These are phyloP conservation scores for Thermothelomyces thermophilus DNA, from an alignment of 2,329 filamentous ascomycete genomes.

Conservation along the genomic window DNA sequence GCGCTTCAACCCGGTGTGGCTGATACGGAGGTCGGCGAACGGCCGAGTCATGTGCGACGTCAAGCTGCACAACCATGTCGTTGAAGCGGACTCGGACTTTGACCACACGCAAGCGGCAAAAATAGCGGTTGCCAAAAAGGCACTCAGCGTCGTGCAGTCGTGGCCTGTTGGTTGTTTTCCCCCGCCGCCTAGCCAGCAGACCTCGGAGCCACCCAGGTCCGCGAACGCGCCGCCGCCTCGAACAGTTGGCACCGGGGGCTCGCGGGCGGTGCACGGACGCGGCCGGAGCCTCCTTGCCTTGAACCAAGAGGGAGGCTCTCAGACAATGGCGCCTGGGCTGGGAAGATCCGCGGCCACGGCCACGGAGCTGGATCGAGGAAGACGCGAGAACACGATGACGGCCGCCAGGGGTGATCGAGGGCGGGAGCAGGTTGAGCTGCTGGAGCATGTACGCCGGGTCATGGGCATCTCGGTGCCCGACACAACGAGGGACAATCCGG, in stretches of 20 bases:
- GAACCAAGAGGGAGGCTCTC: background rate
- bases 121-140: constrained; percentile 11
- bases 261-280: no score
- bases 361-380: background rate
- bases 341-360: background rate
- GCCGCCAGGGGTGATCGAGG: background rate
- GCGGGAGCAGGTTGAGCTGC: background rate
- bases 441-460: background rate
- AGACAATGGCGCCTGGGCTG: background rate
- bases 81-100: constrained; percentile 1
- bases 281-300: background rate
- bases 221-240: background rate
- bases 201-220: background rate
- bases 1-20: constrained; percentile 20
- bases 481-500: constrained; percentile 10
- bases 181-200: background rate
- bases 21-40: background rate
- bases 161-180: background rate
- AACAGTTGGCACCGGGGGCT: no score
- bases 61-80: background rate
- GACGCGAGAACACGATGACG: background rate
- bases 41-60: constrained; percentile 10
- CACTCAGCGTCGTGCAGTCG: constrained; percentile 6
- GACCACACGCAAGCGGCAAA: constrained; percentile 6
- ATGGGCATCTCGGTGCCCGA: background rate